Evolutionary conservation across 805 yeast genomes (phyloP).

Genomic region (Saccharomycopsis javanensis): DNA sequence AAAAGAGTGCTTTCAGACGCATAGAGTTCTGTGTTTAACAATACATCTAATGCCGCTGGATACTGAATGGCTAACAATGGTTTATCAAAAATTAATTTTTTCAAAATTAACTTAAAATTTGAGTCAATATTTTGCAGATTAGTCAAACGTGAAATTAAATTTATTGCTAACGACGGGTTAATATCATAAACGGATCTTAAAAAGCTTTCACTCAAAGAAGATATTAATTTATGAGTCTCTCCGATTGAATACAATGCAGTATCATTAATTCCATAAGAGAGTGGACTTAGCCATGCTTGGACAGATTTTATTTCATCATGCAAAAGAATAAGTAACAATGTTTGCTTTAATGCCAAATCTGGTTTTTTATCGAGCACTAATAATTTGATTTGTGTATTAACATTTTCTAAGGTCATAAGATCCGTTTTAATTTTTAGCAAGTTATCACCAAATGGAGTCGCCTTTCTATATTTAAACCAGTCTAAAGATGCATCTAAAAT

Average conservation of each 20-base stretch:
- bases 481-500: constrained; percentile 60
- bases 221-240: constrained; percentile 28
- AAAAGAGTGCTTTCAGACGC: constrained; percentile 25
- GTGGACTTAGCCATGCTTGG: constrained; percentile 63
- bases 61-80: constrained; percentile 52
- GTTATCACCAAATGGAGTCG: constrained; percentile 83
- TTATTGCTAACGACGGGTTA: constrained; percentile 65
- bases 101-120: constrained; percentile 25
- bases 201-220: neutral
- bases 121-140: constrained; percentile 29
- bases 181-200: constrained; percentile 21
- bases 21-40: constrained; percentile 26
- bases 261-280: neutral
- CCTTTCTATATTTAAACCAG: constrained; percentile 61
- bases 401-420: constrained; percentile 44
- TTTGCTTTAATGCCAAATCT: constrained; percentile 39
- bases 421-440: constrained; percentile 63
- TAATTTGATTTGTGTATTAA: constrained; percentile 30
- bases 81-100: constrained; percentile 36
- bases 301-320: constrained; percentile 67
- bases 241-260: constrained; percentile 27
- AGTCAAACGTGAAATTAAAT: constrained; percentile 47
- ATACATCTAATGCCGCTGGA: constrained; percentile 51
- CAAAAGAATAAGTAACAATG: constrained; percentile 51
- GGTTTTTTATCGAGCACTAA: constrained; percentile 19